phyloP scores from a whole-genome alignment of 73 alveolate species.

The Tetrahymena borealis region DNA sequence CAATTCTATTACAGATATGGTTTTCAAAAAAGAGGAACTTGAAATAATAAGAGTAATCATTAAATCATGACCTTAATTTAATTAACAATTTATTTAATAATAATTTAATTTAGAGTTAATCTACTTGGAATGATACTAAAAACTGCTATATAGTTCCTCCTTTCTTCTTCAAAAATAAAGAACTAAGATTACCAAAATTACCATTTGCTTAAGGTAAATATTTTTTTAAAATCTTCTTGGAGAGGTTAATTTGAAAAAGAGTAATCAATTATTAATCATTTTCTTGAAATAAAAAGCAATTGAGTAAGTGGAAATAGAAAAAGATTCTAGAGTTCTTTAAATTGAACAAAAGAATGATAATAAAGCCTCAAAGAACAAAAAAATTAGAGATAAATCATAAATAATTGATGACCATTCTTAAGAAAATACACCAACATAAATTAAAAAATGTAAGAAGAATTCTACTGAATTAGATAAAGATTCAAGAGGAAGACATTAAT shows the following conservation, averaged over 20 bases:
- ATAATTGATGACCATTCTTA: neutral
- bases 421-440: neutral
- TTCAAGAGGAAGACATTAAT: neutral
- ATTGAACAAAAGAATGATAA: neutral
- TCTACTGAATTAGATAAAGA: neutral
- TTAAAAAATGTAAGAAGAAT: neutral
- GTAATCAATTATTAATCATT: neutral
- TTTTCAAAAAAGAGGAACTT: conserved; percentile 41
- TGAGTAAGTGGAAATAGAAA: neutral
- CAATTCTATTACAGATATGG: conserved; percentile 39
- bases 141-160: conserved; percentile 46
- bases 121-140: conserved; percentile 40
- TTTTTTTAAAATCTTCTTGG: neutral
- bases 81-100: no score
- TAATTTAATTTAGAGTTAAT: neutral
- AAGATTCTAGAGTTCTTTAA: neutral
- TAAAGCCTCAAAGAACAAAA: neutral
- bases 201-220: conserved; percentile 22
- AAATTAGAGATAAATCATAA: neutral
- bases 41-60: conserved; percentile 1
- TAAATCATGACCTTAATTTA: neutral
- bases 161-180: conserved; percentile 32
- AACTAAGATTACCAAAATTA: conserved; percentile 24
- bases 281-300: neutral
- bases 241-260: neutral